A percentile compares a stretch with the other conserved stretches of the same genome.
Conservation (phyloP, 2,329 filamentous ascomycete species). For the Thelonectria discophora region DNA sequence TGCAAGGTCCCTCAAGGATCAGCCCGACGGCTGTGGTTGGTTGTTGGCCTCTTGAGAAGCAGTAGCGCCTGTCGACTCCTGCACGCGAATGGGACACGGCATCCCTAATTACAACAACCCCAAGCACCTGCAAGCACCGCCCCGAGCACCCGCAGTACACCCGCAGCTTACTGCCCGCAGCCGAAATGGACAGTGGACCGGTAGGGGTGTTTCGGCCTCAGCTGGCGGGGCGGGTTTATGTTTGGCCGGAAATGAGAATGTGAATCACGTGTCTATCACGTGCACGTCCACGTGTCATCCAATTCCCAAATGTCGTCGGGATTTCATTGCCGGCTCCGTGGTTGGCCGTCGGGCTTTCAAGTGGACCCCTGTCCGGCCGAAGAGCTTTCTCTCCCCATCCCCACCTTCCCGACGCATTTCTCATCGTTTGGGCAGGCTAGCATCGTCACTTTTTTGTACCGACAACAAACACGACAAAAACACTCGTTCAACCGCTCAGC, state of each 20-base stretch:
- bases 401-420: too few relatives aligned
- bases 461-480: background rate
- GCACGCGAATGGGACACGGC: constrained; percentile 6
- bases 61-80: constrained; percentile 9
- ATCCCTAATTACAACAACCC: constrained; percentile 1
- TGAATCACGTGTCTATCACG: background rate
- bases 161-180: background rate
- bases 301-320: background rate
- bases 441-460: background rate
- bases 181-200: background rate
- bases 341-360: background rate
- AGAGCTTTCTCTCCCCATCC: background rate
- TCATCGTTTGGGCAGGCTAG: background rate
- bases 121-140: too few relatives aligned
- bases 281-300: too few relatives aligned
- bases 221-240: constrained; percentile 3
- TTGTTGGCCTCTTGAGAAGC: constrained; percentile 1
- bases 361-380: background rate
- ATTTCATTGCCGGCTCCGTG: background rate
- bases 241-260: background rate
- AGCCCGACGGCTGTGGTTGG: constrained; percentile 7
- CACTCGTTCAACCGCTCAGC: background rate
- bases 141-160: too few relatives aligned
- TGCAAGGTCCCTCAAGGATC: constrained; percentile 3
- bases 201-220: constrained; percentile 12